phyloP scores from a whole-genome alignment of 495 filamentous ascomycete genomes.

The Pseudoneurospora amorphoporcata region DNA sequence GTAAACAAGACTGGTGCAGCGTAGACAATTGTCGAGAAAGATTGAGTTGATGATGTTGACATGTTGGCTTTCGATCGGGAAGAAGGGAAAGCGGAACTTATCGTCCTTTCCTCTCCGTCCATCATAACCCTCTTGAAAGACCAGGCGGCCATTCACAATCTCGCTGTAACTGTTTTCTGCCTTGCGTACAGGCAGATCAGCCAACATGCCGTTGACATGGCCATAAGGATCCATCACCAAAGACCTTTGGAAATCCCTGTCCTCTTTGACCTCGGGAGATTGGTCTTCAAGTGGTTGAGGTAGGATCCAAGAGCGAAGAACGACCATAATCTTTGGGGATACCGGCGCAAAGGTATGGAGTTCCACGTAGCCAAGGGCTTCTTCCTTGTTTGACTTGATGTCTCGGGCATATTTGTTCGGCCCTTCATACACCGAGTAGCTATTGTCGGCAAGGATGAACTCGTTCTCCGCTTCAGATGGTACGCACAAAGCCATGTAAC shows the following conservation, averaged over 20 bases:
- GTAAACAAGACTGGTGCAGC: constrained; percentile 22
- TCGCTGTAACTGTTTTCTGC: constrained; percentile 28
- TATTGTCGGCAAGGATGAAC: constrained; percentile 41
- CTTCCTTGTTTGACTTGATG: too few relatives aligned
- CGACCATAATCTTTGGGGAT: constrained; percentile 40
- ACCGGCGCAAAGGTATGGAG: too few relatives aligned
- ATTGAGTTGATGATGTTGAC: constrained; percentile 34
- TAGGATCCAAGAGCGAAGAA: constrained; percentile 26
- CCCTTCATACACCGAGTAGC: constrained; percentile 36
- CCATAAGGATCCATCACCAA: too few relatives aligned
- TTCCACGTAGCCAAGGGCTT: too few relatives aligned
- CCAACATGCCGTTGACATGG: constrained; percentile 13
- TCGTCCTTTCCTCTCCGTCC: constrained; percentile 11
- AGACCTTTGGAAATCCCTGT: too few relatives aligned
- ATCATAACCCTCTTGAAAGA: constrained; percentile 7
- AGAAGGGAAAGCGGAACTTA: constrained; percentile 35
- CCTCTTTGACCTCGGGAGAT: too few relatives aligned
- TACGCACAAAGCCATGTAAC: constrained; percentile 38
- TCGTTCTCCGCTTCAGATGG: constrained; percentile 29
- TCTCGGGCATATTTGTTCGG: too few relatives aligned
- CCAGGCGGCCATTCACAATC: constrained; percentile 17
- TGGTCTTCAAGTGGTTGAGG: constrained; percentile 19
- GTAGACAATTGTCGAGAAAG: constrained; percentile 26
- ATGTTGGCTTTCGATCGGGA: constrained; percentile 21
- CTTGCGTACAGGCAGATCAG: constrained; percentile 30